These are phyloP conservation scores for Beta vulgaris DNA, from an alignment of 148 eudicot species.

Conservation along the genomic window DNA sequence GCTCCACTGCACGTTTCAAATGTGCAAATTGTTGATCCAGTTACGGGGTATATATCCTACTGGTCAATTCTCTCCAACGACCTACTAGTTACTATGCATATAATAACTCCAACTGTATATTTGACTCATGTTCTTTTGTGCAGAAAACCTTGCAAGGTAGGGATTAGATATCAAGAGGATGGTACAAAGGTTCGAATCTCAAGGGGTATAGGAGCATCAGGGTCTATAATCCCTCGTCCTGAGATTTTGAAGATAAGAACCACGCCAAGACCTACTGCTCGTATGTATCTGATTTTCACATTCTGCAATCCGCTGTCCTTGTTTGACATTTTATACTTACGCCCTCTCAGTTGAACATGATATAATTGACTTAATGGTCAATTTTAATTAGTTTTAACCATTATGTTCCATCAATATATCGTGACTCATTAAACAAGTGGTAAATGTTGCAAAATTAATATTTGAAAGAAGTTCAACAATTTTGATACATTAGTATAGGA, in stretches of 20 bases:
- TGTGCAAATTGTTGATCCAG: constrained; percentile 89
- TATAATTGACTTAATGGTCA: background rate
- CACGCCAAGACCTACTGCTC: constrained; percentile 40
- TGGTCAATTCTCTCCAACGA: constrained; percentile 11
- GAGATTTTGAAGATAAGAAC: constrained; percentile 65
- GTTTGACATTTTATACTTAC: background rate
- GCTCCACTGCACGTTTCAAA: constrained; percentile 96
- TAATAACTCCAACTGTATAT: background rate
- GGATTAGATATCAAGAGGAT: constrained; percentile 68
- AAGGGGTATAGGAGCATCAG: constrained; percentile 84
- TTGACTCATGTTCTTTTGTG: constrained; percentile 22
- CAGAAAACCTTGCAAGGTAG: constrained; percentile 81
- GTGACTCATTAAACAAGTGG: background rate
- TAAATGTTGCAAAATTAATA: background rate
- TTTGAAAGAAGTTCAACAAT: background rate
- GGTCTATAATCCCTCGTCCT: constrained; percentile 84
- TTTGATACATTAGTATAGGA: background rate
- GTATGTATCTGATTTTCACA: constrained; percentile 29
- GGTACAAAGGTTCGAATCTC: constrained; percentile 61
- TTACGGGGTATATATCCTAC: constrained; percentile 59
- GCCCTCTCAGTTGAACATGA: background rate
- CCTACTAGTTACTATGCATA: background rate
- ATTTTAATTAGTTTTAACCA: background rate
- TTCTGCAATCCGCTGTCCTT: background rate
- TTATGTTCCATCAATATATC: background rate